Conservation (phyloP, 2,329 filamentous ascomycete species). For the Botrytis aclada region DNA sequence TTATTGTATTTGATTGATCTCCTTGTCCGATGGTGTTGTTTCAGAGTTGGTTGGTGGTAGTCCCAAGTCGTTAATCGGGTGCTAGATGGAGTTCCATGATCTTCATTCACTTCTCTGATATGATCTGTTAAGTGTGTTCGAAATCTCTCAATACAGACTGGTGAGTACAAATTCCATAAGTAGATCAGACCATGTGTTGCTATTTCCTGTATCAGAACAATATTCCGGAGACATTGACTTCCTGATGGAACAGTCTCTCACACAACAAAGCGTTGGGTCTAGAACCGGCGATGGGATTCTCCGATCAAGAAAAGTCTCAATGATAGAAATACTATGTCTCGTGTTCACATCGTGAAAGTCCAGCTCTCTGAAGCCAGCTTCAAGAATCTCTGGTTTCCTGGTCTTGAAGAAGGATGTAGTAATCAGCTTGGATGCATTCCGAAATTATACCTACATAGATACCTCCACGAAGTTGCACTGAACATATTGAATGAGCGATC, state of each 20-base stretch:
- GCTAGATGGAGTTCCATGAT: not conserved
- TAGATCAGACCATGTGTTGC: not conserved
- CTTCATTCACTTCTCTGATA: not conserved
- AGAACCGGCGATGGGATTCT: constrained; percentile 3
- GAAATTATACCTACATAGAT: not conserved
- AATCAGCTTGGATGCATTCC: not conserved
- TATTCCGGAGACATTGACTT: not conserved
- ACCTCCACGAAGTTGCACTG: not conserved
- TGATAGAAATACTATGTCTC: not conserved
- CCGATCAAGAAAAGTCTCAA: not conserved
- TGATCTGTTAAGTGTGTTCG: not conserved
- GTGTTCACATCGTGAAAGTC: not conserved
- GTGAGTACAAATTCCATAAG: not conserved
- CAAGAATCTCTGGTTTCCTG: not conserved
- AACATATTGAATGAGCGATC: not conserved
- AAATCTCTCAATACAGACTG: not conserved
- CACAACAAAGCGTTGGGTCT: not conserved
- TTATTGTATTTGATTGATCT: not conserved
- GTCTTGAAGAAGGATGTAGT: no score
- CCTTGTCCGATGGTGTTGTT: not conserved
- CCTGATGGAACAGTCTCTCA: not conserved
- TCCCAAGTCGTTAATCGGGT: not conserved
- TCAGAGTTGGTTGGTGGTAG: not conserved
- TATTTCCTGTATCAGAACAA: not conserved
- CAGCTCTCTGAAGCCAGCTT: not conserved